These are phyloP conservation scores for Saturnispora silvae DNA, from an alignment of 805 yeast species.

Conservation along the genomic window DNA sequence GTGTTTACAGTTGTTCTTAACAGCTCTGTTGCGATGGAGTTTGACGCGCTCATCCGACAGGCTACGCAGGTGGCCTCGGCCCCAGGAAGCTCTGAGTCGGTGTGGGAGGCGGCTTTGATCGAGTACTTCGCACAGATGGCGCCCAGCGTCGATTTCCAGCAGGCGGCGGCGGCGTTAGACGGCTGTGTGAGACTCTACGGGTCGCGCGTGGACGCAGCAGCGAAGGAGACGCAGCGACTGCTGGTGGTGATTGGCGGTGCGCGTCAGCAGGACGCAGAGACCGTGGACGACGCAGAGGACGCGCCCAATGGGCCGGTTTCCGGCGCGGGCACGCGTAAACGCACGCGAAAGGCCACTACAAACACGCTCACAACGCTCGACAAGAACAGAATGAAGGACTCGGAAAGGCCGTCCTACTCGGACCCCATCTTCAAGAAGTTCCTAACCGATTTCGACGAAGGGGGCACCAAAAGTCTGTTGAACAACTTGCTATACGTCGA, in stretches of 20 bases:
- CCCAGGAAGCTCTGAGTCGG: neutral
- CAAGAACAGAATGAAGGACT: conserved; percentile 31
- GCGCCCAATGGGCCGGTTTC: conserved; percentile 12
- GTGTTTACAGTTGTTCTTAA: no score
- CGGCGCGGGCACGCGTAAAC: conserved; percentile 5
- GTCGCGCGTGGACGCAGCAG: conserved; percentile 85
- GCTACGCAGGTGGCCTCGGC: conserved; percentile 42
- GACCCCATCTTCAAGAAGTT: conserved; percentile 52
- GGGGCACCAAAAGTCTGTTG: conserved; percentile 47
- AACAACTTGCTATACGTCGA: conserved; percentile 40
- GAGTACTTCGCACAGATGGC: conserved; percentile 85
- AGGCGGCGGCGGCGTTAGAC: conserved; percentile 84
- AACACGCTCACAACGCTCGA: conserved; percentile 30
- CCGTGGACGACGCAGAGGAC: conserved; percentile 14
- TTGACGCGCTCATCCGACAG: conserved; percentile 73
- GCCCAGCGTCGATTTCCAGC: conserved; percentile 71
- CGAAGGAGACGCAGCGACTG: conserved; percentile 78
- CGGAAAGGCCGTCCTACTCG: conserved; percentile 39
- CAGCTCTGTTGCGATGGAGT: no score
- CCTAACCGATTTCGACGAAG: conserved; percentile 48
- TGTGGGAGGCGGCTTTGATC: conserved; percentile 81
- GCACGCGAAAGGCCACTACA: neutral
- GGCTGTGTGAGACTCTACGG: conserved; percentile 92
- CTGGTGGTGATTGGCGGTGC: conserved; percentile 28
- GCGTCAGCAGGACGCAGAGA: conserved; percentile 11